phyloP scores from a whole-genome alignment of 202 grass and related monocot genomes.

The Saccharum hybrid region DNA sequence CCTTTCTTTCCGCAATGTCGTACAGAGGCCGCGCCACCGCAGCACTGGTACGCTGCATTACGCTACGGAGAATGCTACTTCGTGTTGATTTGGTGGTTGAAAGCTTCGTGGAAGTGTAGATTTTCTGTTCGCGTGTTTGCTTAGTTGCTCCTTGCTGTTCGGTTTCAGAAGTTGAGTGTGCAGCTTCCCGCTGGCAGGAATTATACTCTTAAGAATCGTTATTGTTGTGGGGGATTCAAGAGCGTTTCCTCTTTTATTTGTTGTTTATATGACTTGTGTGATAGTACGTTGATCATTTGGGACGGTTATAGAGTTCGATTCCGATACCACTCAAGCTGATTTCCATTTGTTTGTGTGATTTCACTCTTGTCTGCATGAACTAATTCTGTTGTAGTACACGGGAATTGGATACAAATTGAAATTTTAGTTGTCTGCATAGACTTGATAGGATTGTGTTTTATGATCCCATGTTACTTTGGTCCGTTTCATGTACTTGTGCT shows the following conservation, averaged over 20 bases:
- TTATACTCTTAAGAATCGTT: background rate
- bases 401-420: constrained; percentile 2
- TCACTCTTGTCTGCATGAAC: background rate
- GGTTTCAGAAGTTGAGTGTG: constrained; percentile 1
- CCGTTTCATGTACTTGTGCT: background rate
- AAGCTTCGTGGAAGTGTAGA: background rate
- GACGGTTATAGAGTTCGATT: background rate
- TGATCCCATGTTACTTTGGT: background rate
- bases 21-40: constrained; percentile 89
- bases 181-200: background rate
- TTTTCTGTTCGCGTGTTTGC: background rate
- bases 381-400: background rate
- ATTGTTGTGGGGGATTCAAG: background rate
- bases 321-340: background rate
- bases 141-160: background rate
- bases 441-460: background rate
- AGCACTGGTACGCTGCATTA: constrained; percentile 53
- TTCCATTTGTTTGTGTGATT: background rate
- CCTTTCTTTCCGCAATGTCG: constrained; percentile 77
- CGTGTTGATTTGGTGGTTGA: constrained; percentile 12
- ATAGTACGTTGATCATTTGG: background rate
- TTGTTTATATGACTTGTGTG: background rate
- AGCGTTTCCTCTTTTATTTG: background rate
- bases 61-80: background rate
- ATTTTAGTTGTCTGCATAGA: background rate